phyloP scores from a whole-genome alignment of 345 rosid species.

The Bruguiera sexangula region DNA sequence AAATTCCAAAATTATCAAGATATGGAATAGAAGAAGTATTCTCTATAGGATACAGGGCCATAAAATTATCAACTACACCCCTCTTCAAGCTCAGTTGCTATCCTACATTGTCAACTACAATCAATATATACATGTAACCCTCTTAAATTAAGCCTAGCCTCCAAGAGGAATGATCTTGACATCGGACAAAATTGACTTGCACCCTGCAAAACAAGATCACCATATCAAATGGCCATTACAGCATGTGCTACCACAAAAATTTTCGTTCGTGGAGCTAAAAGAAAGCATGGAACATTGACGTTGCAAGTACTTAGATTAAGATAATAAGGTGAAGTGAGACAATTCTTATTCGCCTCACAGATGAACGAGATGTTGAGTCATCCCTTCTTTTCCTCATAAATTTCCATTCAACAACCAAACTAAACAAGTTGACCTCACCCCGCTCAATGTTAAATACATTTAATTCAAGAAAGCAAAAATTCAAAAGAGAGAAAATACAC shows the following conservation, averaged over 20 bases:
- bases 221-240: not conserved
- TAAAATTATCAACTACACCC: slow-evolving; percentile 20
- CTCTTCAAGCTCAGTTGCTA: slow-evolving; percentile 24
- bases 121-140: slow-evolving; percentile 30
- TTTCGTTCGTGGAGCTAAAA: too few relatives aligned
- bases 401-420: too few relatives aligned
- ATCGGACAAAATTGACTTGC: slow-evolving; percentile 8
- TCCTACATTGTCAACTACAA: slow-evolving; percentile 10
- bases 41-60: slow-evolving; percentile 19
- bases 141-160: slow-evolving; percentile 8
- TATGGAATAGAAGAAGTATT: not conserved
- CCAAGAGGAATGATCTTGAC: slow-evolving; percentile 9
- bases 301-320: too few relatives aligned
- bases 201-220: slow-evolving; percentile 28
- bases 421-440: not conserved
- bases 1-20: slow-evolving; percentile 20
- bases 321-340: too few relatives aligned
- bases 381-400: too few relatives aligned
- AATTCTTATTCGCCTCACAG: too few relatives aligned
- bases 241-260: too few relatives aligned
- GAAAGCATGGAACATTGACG: too few relatives aligned
- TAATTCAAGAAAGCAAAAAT: not conserved
- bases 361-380: too few relatives aligned
- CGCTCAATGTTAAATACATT: not conserved
- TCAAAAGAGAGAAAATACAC: not conserved